phyloP scores from a whole-genome alignment of 768 basidiomycete genomes.

The Tylopilus intermedius region DNA sequence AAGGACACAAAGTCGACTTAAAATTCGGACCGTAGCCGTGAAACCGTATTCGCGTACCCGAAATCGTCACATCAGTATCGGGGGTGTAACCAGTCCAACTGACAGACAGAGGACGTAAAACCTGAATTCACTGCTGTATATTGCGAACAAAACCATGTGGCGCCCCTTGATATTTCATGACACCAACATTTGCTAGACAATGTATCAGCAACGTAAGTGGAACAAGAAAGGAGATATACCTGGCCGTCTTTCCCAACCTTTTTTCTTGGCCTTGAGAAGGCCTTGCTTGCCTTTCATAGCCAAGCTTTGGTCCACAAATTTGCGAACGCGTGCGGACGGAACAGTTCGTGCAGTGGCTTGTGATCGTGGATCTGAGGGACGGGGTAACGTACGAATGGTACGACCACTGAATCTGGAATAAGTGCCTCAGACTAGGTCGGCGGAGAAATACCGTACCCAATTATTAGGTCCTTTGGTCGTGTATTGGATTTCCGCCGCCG shows the following conservation, averaged over 20 bases:
- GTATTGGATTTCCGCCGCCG: constrained; percentile 30
- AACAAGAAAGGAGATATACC: constrained; percentile 35
- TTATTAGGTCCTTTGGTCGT: constrained; percentile 45
- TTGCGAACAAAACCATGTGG: constrained; percentile 42
- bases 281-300: constrained; percentile 38
- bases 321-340: constrained; percentile 46
- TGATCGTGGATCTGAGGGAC: constrained; percentile 24
- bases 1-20: constrained; percentile 17
- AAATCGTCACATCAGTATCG: neutral
- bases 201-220: neutral
- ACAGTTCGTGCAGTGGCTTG: constrained; percentile 38
- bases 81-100: neutral
- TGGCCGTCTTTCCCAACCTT: constrained; percentile 55
- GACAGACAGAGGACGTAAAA: neutral
- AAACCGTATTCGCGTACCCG: neutral
- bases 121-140: constrained; percentile 2
- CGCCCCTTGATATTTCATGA: constrained; percentile 49
- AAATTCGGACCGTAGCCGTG: neutral
- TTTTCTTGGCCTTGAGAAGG: constrained; percentile 33
- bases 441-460: constrained; percentile 42
- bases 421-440: neutral
- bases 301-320: constrained; percentile 50
- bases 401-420: constrained; percentile 40
- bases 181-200: constrained; percentile 49
- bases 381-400: constrained; percentile 46